Evolutionary conservation across 768 basidiomycete species (phyloP).

Genomic region (Pleurotus djamor): DNA sequence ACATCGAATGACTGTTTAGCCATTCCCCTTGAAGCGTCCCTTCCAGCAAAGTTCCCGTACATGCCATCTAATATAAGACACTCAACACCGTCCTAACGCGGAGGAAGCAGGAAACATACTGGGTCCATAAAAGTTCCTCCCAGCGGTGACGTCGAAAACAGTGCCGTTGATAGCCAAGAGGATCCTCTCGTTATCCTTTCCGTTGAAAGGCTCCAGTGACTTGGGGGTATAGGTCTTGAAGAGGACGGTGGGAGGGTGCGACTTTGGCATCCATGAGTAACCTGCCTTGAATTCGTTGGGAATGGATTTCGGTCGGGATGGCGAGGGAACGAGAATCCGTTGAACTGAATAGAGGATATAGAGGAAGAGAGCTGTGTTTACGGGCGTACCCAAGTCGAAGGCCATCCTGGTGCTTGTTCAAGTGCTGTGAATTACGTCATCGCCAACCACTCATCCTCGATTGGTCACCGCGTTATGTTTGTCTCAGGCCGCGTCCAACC

Average conservation of each 20-base stretch:
- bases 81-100: neutral
- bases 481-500: too few species aligned
- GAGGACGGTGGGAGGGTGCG: conserved; percentile 75
- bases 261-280: conserved; percentile 91
- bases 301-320: conserved; percentile 41
- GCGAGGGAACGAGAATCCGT: conserved; percentile 71
- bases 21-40: conserved; percentile 96
- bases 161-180: conserved; percentile 82
- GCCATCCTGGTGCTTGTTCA: conserved; percentile 23
- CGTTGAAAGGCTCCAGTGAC: conserved; percentile 66
- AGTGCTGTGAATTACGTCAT: neutral
- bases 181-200: conserved; percentile 67
- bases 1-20: conserved; percentile 95
- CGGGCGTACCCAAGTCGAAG: conserved; percentile 63
- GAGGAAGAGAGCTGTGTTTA: conserved; percentile 75
- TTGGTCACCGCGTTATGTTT: too few species aligned
- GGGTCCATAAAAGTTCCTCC: conserved; percentile 92
- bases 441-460: too few species aligned
- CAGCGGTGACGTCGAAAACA: conserved; percentile 92
- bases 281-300: conserved; percentile 75
- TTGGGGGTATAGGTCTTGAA: conserved; percentile 80
- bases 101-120: conserved; percentile 46
- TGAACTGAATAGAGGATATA: conserved; percentile 80
- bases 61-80: conserved; percentile 65
- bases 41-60: conserved; percentile 96